Conservation (phyloP, 768 basidiomycete genomes). For the Brasilioporus rufonigricans region DNA sequence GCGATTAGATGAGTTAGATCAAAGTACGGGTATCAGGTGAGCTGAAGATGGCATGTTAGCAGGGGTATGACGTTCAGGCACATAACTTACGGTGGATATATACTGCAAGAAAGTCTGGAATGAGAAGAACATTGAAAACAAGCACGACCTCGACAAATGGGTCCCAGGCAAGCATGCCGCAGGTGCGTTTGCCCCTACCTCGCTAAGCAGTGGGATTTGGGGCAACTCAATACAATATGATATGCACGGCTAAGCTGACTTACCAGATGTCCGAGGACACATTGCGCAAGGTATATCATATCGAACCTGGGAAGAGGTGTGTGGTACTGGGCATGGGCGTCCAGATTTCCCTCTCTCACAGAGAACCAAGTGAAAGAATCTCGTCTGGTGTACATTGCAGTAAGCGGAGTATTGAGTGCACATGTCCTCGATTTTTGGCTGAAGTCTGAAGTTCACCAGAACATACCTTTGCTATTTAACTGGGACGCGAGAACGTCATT, state of each 20-base stretch:
- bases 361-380: not conserved
- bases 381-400: not conserved
- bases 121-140: not conserved
- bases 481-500: not conserved
- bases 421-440: conserved; percentile 14
- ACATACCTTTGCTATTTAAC: conserved; percentile 22
- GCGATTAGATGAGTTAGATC: not conserved
- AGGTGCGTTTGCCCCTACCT: not conserved
- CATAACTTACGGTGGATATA: conserved; percentile 6
- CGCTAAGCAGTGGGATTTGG: not conserved
- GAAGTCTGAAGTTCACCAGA: conserved; percentile 4
- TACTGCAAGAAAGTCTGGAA: not conserved
- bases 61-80: not conserved
- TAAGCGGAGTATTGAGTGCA: conserved; percentile 6
- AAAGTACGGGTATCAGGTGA: not conserved
- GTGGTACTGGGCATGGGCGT: not conserved
- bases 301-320: accelerated
- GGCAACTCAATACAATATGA: not conserved
- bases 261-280: conserved; percentile 9
- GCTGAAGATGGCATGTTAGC: conserved; percentile 3
- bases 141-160: not conserved
- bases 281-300: conserved; percentile 3
- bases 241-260: not conserved
- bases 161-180: not conserved
- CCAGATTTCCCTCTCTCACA: not conserved